These are phyloP conservation scores for Calocybe indica DNA, from an alignment of 768 basidiomycete genomes.

Conservation along the genomic window DNA sequence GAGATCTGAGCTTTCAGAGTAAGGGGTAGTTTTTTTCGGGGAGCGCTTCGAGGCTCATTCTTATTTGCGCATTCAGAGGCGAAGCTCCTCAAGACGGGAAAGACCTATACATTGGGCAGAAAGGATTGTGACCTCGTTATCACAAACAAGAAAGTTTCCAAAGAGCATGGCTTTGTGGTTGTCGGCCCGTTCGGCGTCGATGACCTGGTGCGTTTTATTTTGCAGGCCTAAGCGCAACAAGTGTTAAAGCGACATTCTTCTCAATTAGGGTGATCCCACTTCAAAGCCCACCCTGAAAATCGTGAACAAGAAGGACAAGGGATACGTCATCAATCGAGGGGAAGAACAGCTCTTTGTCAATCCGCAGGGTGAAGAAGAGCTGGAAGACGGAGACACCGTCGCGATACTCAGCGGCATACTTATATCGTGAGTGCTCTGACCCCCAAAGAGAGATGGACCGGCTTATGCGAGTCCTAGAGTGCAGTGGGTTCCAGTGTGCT, in stretches of 20 bases:
- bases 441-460: background rate
- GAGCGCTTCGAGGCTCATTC: no score
- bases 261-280: slow-evolving; percentile 40
- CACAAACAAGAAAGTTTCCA: slow-evolving; percentile 60
- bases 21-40: slow-evolving; percentile 10
- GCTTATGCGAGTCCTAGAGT: slow-evolving; percentile 27
- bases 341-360: slow-evolving; percentile 27
- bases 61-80: slow-evolving; percentile 14
- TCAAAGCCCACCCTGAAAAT: slow-evolving; percentile 44
- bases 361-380: slow-evolving; percentile 27
- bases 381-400: slow-evolving; percentile 52
- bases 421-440: slow-evolving; percentile 35
- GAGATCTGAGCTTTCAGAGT: slow-evolving; percentile 35
- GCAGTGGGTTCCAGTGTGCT: slow-evolving; percentile 45
- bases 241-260: background rate
- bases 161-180: slow-evolving; percentile 50
- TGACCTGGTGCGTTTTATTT: slow-evolving; percentile 44
- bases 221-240: background rate
- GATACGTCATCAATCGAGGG: slow-evolving; percentile 35
- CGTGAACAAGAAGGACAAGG: slow-evolving; percentile 41
- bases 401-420: slow-evolving; percentile 34
- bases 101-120: slow-evolving; percentile 50
- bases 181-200: slow-evolving; percentile 47
- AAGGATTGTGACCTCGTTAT: slow-evolving; percentile 47
- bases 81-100: slow-evolving; percentile 61